Base-by-base conservation (phyloP, 805 yeast species). In the Kodamaea nitidulidarum region DNA sequence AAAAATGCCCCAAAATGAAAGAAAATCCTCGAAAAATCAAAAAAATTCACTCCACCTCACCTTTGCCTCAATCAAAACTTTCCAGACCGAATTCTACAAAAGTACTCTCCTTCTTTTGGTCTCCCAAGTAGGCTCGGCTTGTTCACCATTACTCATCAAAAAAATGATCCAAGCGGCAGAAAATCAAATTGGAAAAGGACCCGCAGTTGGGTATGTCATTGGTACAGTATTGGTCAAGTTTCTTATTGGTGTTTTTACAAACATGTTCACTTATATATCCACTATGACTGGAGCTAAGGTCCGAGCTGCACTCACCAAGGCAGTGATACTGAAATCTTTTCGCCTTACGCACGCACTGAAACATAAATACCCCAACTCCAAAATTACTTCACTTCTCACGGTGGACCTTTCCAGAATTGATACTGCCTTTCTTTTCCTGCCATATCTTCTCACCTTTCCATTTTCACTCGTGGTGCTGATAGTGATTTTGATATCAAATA, bases 201-300 rank as follows among this genome's bases (percentile, higher is more conserved):
- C 47, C 22, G 73, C 73, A 15, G 54, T 67, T 15, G 74, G 74
- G 7, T 67, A 65, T 45, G 63, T 71, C 4, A 45, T 68, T 37
- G 72, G 73, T 2, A 44, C 65, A 3, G 52, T 64, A 4, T n/a
- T 55, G 10, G 28, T 67, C 34, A 55, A 65, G 8, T 44, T 63
- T 17, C 15, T 47, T 18, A 18, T 34, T 8, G 56, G 59, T 17
- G 45, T 56, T 24, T 48, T 57, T 8, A 47, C 49, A 35, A 56
- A 55, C 42, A 60, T 55, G 40, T 42, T 46, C 16, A 54, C 55
- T 39, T 50, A 53, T 35, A 40, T 42, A 32, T 43, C 60, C 21
- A 55, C 52, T 57, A 17, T 53, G 36, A 54, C 56, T 1, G 61
- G 61, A 15, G 60, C 60, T 10, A 52, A 52, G 38, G 52, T 50